Conservation (phyloP, 192 early-diverging fungal species). For the Mortierella claussenii region DNA sequence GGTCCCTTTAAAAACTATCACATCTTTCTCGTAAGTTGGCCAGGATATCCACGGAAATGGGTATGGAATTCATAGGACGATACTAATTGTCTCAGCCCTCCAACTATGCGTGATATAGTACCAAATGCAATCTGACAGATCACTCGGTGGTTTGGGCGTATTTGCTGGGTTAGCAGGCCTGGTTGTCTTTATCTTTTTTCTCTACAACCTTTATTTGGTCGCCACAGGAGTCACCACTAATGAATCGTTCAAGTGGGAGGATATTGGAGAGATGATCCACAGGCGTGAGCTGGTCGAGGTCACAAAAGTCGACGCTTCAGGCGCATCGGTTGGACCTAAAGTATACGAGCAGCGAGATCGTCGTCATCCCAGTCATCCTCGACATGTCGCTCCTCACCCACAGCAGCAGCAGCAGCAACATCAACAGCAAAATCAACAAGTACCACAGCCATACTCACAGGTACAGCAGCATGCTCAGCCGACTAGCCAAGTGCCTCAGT, state of each 20-base stretch:
- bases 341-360: slow-evolving; percentile 39
- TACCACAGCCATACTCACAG: slow-evolving; percentile 3
- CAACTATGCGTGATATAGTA: slow-evolving; percentile 39
- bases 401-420: not conserved
- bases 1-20: slow-evolving; percentile 46
- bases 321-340: slow-evolving; percentile 17
- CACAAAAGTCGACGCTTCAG: slow-evolving; percentile 2
- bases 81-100: not conserved
- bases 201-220: slow-evolving; percentile 62
- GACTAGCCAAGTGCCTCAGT: not conserved
- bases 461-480: not conserved
- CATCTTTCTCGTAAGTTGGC: slow-evolving; percentile 55
- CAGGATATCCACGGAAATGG: not conserved
- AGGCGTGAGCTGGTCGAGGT: slow-evolving; percentile 55
- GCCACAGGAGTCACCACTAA: slow-evolving; percentile 61
- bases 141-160: slow-evolving; percentile 63
- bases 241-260: slow-evolving; percentile 67
- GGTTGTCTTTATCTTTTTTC: slow-evolving; percentile 58
- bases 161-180: slow-evolving; percentile 56
- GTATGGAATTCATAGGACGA: too few species aligned
- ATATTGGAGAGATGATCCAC: slow-evolving; percentile 60
- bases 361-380: slow-evolving; percentile 41
- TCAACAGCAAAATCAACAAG: slow-evolving; percentile 13
- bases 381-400: slow-evolving; percentile 10
- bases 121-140: slow-evolving; percentile 59